Evolutionary conservation across 495 filamentous ascomycete species (phyloP).

Genomic region (Pyrenopolyporus hunteri): DNA sequence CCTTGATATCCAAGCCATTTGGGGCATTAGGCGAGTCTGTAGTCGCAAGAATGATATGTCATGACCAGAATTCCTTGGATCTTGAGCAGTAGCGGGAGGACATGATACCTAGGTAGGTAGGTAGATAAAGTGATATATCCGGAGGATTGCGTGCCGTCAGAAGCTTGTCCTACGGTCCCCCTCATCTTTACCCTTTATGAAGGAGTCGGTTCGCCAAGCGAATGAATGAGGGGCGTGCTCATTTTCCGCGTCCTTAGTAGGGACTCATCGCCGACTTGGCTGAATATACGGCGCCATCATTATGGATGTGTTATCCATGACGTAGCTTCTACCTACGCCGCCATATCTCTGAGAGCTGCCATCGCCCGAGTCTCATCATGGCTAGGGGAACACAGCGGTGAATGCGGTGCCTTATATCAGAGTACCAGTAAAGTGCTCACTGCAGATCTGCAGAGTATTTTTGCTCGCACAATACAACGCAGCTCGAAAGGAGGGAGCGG

Average conservation of each 20-base stretch:
- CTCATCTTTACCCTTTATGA: constrained; percentile 6
- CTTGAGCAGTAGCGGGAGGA: no score
- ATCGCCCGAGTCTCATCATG: constrained; percentile 4
- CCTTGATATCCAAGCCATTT: not conserved
- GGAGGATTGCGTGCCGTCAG: constrained; percentile 29
- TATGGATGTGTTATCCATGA: constrained; percentile 2
- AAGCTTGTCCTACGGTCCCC: constrained; percentile 23
- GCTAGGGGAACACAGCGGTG: not conserved
- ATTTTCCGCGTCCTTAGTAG: no score
- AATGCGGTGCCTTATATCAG: constrained; percentile 21
- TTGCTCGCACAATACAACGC: no score
- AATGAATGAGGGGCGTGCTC: no score
- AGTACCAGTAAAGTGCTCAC: constrained; percentile 36
- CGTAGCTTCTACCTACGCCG: constrained; percentile 3
- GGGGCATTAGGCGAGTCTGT: not conserved
- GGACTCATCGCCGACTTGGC: constrained; percentile 1
- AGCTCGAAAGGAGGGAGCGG: constrained; percentile 7
- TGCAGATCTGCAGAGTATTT: constrained; percentile 37
- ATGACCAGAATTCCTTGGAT: constrained; percentile 7
- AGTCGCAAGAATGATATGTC: not conserved
- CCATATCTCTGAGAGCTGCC: constrained; percentile 3
- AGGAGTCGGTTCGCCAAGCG: not conserved
- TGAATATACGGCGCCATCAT: constrained; percentile 4
- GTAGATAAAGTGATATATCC: constrained; percentile 18
- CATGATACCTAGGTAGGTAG: no score